Base-by-base conservation (phyloP, 257 asterid genomes). In the Plectranthus barbatus region DNA sequence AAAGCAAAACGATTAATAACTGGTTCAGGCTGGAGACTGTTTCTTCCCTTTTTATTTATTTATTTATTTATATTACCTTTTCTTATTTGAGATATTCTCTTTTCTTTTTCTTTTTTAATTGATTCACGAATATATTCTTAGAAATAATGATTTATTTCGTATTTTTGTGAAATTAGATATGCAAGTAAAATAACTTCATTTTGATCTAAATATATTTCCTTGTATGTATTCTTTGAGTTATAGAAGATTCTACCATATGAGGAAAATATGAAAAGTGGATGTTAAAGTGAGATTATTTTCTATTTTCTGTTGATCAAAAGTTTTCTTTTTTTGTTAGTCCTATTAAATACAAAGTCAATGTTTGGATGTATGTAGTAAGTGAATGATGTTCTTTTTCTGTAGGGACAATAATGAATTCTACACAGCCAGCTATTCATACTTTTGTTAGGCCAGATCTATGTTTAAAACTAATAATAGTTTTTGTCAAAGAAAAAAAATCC, bases 11-110 rank as follows among this genome's bases (percentile, higher is more conserved):
- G 64, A 53, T 56, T 58, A 58, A 67, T 64, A 55, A 68, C 68
- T 79, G 61, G 73, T 72, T 65, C 67, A 19, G 57, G 66, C 75
- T 60, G 70, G 47, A 47, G 72, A 56, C 64, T 42, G 62, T 50
- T 61, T 56, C 67, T 17, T 37, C 8, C 31, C 31, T 5, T 26
- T 26, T 26, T 26, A 26, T 5, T 1, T 1, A 9, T 15, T 3
- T 40, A 5, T 56, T 49, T 68, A 3, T 19, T n/a, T 19, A 10
- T 29, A 5, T n/a, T 0, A 33, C 31, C 31, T 51, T 51, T 19
- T 15, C 11, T 40, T 7, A 36, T 37, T 57, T 61, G 5, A 60
- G 48, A 7, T 57, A 5, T n/a, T 39, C 5, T 44, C 24, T 54
- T 34, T n/a, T n/a, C n/a, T n/a, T n/a, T n/a, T n/a, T n/a, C n/a